Conservation (phyloP, 2,329 filamentous ascomycete species). For the Aspergillus ochraceoroseus region DNA sequence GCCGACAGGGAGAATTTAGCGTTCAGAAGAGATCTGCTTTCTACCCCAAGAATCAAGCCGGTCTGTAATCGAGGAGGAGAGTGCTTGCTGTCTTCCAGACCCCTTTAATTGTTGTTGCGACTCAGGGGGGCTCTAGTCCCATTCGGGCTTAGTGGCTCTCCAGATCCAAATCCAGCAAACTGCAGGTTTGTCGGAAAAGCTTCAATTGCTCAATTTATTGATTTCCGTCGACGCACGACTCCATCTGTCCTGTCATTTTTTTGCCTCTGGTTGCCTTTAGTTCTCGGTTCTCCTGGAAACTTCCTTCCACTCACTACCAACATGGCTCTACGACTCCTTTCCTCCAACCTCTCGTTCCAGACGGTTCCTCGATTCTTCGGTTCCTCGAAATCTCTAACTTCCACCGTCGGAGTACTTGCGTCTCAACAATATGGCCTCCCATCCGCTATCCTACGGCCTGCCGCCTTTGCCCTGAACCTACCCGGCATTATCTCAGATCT, state of each 20-base stretch:
- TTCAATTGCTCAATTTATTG: constrained; percentile 19
- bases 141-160: constrained; percentile 30
- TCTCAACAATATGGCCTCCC: constrained; percentile 43
- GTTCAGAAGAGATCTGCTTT: constrained; percentile 12
- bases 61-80: constrained; percentile 16
- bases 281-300: constrained; percentile 6
- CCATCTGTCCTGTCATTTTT: neutral
- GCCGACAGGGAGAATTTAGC: constrained; percentile 11
- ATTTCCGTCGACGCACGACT: constrained; percentile 6
- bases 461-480: constrained; percentile 56
- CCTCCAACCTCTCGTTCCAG: constrained; percentile 18
- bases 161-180: constrained; percentile 23
- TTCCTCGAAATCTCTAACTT: constrained; percentile 17
- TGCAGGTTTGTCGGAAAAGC: constrained; percentile 19
- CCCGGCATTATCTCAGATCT: constrained; percentile 71
- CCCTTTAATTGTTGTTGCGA: constrained; percentile 29
- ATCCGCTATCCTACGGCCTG: constrained; percentile 56
- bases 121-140: constrained; percentile 39
- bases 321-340: constrained; percentile 30
- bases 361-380: constrained; percentile 25
- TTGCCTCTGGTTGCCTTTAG: neutral
- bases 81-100: constrained; percentile 19
- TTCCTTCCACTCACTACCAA: no score
- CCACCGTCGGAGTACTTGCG: constrained; percentile 22
- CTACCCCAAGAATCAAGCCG: constrained; percentile 15